These are phyloP conservation scores for Thalassiosira hispida DNA, from an alignment of 352 stramenopile species.

Conservation along the genomic window DNA sequence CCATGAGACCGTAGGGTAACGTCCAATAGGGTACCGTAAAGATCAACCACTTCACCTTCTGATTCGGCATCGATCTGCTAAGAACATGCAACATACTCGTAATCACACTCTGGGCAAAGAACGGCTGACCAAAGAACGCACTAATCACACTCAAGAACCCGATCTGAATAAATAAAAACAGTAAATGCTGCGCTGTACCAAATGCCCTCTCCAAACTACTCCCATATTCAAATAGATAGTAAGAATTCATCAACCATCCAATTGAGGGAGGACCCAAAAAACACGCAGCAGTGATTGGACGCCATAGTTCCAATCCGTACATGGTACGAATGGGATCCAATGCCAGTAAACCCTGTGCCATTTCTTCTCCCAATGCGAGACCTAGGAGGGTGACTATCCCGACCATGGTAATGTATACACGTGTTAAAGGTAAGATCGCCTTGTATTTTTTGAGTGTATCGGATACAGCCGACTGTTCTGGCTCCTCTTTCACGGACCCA, in stretches of 20 bases:
- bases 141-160: slow-evolving; percentile 58
- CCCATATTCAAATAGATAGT: slow-evolving; percentile 85
- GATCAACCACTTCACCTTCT: slow-evolving; percentile 84
- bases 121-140: slow-evolving; percentile 75
- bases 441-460: slow-evolving; percentile 76
- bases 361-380: slow-evolving; percentile 80
- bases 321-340: slow-evolving; percentile 78
- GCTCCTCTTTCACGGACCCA: slow-evolving; percentile 47
- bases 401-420: slow-evolving; percentile 81
- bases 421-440: slow-evolving; percentile 77
- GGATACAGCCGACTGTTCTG: slow-evolving; percentile 61
- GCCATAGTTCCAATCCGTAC: slow-evolving; percentile 82
- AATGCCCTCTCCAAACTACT: slow-evolving; percentile 79
- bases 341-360: slow-evolving; percentile 73
- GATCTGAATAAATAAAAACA: slow-evolving; percentile 81
- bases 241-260: slow-evolving; percentile 80
- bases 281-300: slow-evolving; percentile 77
- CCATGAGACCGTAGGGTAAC: slow-evolving; percentile 80
- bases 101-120: slow-evolving; percentile 79
- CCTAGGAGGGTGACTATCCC: slow-evolving; percentile 73
- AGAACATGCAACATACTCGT: slow-evolving; percentile 85
- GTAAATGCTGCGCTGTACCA: slow-evolving; percentile 73
- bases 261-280: slow-evolving; percentile 82
- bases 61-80: slow-evolving; percentile 74
- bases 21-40: slow-evolving; percentile 84